Conservation (phyloP, 352 stramenopile genomes). For the Phytopythium cucurbitacearum region DNA sequence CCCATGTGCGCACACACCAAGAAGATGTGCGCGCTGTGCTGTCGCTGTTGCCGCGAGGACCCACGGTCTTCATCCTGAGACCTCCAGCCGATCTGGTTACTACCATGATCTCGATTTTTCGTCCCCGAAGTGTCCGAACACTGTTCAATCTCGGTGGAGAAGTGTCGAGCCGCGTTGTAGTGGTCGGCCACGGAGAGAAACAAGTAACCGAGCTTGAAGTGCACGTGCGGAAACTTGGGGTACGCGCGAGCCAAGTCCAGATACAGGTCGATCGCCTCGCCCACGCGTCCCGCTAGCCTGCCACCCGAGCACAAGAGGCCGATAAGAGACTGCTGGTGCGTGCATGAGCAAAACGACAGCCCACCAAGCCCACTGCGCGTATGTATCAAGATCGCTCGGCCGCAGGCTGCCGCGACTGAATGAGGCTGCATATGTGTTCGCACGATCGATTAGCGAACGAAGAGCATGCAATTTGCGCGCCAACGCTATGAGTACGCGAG, state of each 20-base stretch:
- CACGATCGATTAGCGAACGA: background rate
- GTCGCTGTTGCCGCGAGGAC: background rate
- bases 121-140: background rate
- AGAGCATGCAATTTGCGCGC: too few relatives aligned
- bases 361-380: conserved; percentile 47
- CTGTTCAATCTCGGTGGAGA: conserved; percentile 35
- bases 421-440: background rate
- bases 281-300: conserved; percentile 39
- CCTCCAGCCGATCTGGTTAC: background rate
- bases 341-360: conserved; percentile 1
- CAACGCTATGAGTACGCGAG: too few relatives aligned
- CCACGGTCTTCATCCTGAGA: background rate
- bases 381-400: conserved; percentile 33
- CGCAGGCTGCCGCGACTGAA: background rate
- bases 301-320: background rate
- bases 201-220: conserved; percentile 56
- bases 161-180: conserved; percentile 24
- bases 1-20: conserved; percentile 38
- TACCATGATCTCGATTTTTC: background rate
- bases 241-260: conserved; percentile 32
- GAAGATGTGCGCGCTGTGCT: conserved; percentile 25
- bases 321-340: background rate
- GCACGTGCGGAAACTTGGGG: conserved; percentile 33
- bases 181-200: conserved; percentile 31
- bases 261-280: conserved; percentile 46